Evolutionary conservation across 768 basidiomycete genomes (phyloP).

Genomic region (Rhodotorula toruloides): DNA sequence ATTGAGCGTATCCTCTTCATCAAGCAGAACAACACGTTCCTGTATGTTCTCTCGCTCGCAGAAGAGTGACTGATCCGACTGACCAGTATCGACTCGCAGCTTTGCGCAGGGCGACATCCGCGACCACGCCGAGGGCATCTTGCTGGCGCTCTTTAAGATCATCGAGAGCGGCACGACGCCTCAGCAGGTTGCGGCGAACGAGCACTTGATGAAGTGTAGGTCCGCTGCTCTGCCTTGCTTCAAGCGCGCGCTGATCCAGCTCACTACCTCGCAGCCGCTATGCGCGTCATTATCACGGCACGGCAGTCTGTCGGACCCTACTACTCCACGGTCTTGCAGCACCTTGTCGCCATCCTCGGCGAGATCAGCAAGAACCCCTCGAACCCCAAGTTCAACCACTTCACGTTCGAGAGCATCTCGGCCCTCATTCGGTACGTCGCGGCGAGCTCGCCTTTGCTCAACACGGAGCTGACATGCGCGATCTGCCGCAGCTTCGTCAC

Average conservation of each 20-base stretch:
- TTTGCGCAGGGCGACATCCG: slow-evolving; percentile 83
- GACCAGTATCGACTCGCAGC: slow-evolving; percentile 49
- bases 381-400: slow-evolving; percentile 96
- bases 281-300: slow-evolving; percentile 88
- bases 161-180: slow-evolving; percentile 74
- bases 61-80: not conserved
- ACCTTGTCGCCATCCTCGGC: slow-evolving; percentile 76
- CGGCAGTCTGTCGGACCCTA: slow-evolving; percentile 67
- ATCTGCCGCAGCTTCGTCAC: slow-evolving; percentile 64
- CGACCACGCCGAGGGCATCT: slow-evolving; percentile 68
- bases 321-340: slow-evolving; percentile 61
- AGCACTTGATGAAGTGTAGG: slow-evolving; percentile 94
- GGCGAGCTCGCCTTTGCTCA: slow-evolving; percentile 1
- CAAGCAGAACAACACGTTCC: slow-evolving; percentile 64
- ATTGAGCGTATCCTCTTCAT: slow-evolving; percentile 92
- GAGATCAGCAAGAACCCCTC: slow-evolving; percentile 91
- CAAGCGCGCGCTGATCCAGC: too few relatives aligned
- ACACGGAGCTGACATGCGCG: not conserved
- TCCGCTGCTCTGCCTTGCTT: slow-evolving; percentile 5
- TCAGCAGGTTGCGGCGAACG: slow-evolving; percentile 93
- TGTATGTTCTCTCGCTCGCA: slow-evolving; percentile 56
- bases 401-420: slow-evolving; percentile 93
- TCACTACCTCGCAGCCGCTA: slow-evolving; percentile 62
- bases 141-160: slow-evolving; percentile 63
- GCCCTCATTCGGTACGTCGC: slow-evolving; percentile 67